Evolutionary conservation across 805 yeast species (phyloP).

Genomic region (Saccharomycopsis selenospora): DNA sequence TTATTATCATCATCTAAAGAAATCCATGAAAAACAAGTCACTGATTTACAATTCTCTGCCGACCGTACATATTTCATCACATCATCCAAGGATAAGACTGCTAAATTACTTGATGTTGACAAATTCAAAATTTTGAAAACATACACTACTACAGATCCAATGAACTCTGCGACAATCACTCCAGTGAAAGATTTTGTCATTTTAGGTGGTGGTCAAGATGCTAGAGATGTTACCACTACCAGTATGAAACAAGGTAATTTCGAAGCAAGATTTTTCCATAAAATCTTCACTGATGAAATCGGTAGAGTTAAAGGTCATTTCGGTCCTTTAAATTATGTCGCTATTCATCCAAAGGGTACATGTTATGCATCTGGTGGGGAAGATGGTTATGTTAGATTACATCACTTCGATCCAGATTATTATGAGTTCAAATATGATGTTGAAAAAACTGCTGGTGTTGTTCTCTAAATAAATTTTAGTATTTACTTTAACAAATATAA

Average conservation of each 20-base stretch:
- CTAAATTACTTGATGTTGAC: conserved; percentile 73
- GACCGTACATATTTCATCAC: conserved; percentile 89
- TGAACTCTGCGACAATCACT: conserved; percentile 92
- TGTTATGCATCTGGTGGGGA: conserved; percentile 97
- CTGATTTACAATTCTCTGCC: conserved; percentile 84
- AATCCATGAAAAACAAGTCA: conserved; percentile 70
- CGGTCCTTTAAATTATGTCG: conserved; percentile 94
- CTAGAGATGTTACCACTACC: conserved; percentile 97
- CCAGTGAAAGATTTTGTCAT: conserved; percentile 88
- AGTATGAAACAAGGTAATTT: conserved; percentile 89
- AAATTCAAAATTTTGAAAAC: conserved; percentile 63
- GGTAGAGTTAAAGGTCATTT: conserved; percentile 98
- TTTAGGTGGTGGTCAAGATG: conserved; percentile 99
- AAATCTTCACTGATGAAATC: conserved; percentile 89
- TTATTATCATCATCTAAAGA: conserved; percentile 42
- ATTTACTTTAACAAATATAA: too few relatives aligned
- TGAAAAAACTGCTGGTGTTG: conserved; percentile 67
- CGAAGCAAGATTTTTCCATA: conserved; percentile 94
- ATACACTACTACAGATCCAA: conserved; percentile 82
- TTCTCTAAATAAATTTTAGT: too few relatives aligned
- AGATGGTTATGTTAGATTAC: conserved; percentile 95
- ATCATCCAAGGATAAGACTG: conserved; percentile 84
- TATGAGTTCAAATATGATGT: conserved; percentile 90
- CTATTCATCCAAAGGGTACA: conserved; percentile 89
- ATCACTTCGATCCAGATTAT: conserved; percentile 86